phyloP scores from a whole-genome alignment of 129 eudicot species.

The Centella asiatica region DNA sequence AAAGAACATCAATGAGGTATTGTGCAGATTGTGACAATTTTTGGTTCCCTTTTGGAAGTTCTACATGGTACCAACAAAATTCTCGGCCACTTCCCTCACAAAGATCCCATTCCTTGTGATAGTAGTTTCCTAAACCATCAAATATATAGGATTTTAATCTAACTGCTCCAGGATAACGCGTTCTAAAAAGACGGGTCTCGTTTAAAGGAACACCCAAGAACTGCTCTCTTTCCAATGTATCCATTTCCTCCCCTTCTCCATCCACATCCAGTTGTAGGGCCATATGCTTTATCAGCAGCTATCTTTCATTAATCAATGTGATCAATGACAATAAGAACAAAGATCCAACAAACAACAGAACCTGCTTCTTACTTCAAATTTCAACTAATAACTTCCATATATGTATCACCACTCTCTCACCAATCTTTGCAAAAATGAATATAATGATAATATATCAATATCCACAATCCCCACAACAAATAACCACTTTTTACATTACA shows the following conservation, averaged over 20 bases:
- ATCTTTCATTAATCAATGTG: neutral
- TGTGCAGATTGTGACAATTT: constrained; percentile 84
- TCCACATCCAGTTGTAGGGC: constrained; percentile 7
- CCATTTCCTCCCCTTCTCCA: constrained; percentile 47
- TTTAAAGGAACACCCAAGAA: constrained; percentile 16
- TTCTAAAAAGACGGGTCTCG: constrained; percentile 21
- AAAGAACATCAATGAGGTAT: constrained; percentile 72
- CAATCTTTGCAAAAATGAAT: neutral
- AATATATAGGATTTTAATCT: constrained; percentile 72
- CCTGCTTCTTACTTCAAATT: neutral
- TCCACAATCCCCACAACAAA: neutral
- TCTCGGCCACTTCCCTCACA: constrained; percentile 60
- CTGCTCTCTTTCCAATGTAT: constrained; percentile 21
- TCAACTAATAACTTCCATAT: neutral
- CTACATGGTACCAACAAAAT: constrained; percentile 98
- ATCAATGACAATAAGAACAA: neutral
- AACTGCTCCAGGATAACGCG: constrained; percentile 53
- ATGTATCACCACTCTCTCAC: neutral
- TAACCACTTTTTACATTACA: neutral
- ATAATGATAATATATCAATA: neutral
- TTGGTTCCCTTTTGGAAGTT: constrained; percentile 80
- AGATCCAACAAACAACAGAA: neutral
- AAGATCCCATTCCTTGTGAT: constrained; percentile 89
- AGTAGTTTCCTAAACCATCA: constrained; percentile 87
- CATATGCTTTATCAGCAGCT: constrained; percentile 1